Evolutionary conservation across 371 early-diverging fungal genomes (phyloP).

Genomic region (Batrachochytrium dendrobatidis): DNA sequence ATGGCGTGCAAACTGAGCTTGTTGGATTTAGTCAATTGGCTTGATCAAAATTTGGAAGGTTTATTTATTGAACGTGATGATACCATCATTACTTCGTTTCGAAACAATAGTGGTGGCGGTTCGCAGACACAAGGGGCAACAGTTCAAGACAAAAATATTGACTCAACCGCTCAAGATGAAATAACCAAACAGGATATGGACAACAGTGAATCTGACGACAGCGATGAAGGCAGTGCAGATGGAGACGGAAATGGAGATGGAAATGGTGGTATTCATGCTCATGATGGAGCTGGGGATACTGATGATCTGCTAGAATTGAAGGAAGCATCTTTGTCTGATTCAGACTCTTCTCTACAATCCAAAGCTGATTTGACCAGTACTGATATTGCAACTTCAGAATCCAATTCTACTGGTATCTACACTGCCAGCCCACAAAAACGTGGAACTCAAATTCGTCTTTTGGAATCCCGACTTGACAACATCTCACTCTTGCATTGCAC

Average conservation of each 20-base stretch:
- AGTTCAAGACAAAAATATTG: too few relatives aligned
- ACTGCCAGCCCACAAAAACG: constrained; percentile 12
- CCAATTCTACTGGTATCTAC: background rate
- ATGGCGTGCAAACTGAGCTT: constrained; percentile 9
- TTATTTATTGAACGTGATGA: constrained; percentile 23
- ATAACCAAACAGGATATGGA: background rate
- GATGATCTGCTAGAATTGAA: background rate
- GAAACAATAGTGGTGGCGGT: constrained; percentile 7
- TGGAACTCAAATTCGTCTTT: constrained; percentile 67
- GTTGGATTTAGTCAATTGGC: constrained; percentile 48
- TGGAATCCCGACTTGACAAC: constrained; percentile 46
- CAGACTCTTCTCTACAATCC: background rate
- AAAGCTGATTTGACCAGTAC: background rate
- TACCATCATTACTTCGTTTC: constrained; percentile 10
- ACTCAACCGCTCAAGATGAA: too few relatives aligned
- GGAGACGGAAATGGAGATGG: constrained; percentile 14
- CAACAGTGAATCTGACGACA: background rate
- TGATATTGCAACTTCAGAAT: background rate
- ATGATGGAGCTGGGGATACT: background rate
- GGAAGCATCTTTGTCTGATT: too few relatives aligned
- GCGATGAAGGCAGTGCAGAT: constrained; percentile 9
- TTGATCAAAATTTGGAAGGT: constrained; percentile 52
- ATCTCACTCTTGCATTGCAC: constrained; percentile 57
- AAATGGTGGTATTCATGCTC: constrained; percentile 3
- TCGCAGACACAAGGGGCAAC: too few relatives aligned